phyloP scores from a whole-genome alignment of 139 green algal species.

The Chlamydomonas sp. region DNA sequence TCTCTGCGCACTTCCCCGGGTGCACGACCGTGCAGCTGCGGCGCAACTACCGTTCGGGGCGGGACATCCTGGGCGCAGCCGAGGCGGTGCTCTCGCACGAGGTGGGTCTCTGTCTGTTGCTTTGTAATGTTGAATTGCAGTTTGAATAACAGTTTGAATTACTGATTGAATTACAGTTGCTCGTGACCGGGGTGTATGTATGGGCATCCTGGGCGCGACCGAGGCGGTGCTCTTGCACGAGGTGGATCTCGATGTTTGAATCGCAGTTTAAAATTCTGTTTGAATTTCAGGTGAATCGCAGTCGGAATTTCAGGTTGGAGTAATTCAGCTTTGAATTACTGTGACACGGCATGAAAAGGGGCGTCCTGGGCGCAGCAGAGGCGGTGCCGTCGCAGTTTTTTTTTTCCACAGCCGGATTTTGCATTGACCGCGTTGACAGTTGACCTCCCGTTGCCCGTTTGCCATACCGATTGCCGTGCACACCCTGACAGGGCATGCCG shows the following conservation, averaged over 20 bases:
- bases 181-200: too few relatives aligned
- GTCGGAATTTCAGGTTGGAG: too few relatives aligned
- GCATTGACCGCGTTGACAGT: too few relatives aligned
- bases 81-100: slow-evolving; percentile 13
- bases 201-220: slow-evolving; percentile 34
- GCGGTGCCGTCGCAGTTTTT: slow-evolving; percentile 7
- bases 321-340: too few relatives aligned
- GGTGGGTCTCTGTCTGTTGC: neutral
- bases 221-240: slow-evolving; percentile 13
- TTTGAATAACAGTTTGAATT: neutral
- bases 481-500: too few relatives aligned
- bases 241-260: neutral
- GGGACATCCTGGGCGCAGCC: slow-evolving; percentile 35
- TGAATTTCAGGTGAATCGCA: too few relatives aligned
- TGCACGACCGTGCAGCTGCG: neutral
- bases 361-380: slow-evolving; percentile 37
- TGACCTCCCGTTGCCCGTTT: too few relatives aligned
- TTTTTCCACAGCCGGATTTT: too few relatives aligned
- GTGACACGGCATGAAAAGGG: too few relatives aligned
- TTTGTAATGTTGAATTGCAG: slow-evolving; percentile 6
- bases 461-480: too few relatives aligned
- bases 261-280: neutral
- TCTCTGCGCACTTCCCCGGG: slow-evolving; percentile 28
- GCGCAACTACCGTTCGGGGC: slow-evolving; percentile 16
- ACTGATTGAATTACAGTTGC: too few relatives aligned